Percentiles rank a stretch among this genome's conserved stretches.
These are phyloP conservation scores for Nepenthes alata DNA, from an alignment of 179 eudicot species.

Conservation along the genomic window DNA sequence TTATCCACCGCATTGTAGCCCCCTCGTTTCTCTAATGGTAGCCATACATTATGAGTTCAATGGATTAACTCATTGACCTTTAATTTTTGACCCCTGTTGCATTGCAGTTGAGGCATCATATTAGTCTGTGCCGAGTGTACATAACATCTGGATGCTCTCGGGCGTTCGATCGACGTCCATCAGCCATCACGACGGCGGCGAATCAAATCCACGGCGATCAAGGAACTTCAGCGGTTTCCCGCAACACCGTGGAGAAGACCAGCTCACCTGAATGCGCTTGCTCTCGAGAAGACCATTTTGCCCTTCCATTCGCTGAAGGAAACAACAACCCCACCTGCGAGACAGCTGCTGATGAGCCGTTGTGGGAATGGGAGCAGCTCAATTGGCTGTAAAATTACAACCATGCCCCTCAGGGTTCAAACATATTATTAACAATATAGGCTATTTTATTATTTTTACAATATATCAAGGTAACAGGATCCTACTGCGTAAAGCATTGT, in stretches of 20 bases:
- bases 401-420: too few species aligned
- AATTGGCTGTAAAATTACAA: slow-evolving; percentile 10
- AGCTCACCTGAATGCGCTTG: slow-evolving; percentile 12
- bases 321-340: not conserved
- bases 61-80: not conserved
- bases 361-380: slow-evolving; percentile 14
- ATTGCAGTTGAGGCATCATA: slow-evolving; percentile 40
- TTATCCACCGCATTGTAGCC: too few species aligned
- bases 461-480: too few species aligned
- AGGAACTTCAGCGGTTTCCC: not conserved
- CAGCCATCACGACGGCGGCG: slow-evolving; percentile 7
- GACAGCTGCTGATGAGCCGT: slow-evolving; percentile 7
- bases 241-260: not conserved
- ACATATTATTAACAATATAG: too few species aligned
- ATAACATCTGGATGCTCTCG: slow-evolving; percentile 35
- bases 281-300: slow-evolving; percentile 12
- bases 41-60: too few species aligned
- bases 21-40: too few species aligned
- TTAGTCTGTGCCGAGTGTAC: slow-evolving; percentile 54
- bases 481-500: too few species aligned
- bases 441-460: too few species aligned
- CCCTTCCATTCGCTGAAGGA: slow-evolving; percentile 2
- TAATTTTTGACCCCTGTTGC: not conserved
- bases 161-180: slow-evolving; percentile 56
- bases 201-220: not conserved